phyloP scores from a whole-genome alignment of 2,329 filamentous ascomycete genomes.

The Periconia digitata region DNA sequence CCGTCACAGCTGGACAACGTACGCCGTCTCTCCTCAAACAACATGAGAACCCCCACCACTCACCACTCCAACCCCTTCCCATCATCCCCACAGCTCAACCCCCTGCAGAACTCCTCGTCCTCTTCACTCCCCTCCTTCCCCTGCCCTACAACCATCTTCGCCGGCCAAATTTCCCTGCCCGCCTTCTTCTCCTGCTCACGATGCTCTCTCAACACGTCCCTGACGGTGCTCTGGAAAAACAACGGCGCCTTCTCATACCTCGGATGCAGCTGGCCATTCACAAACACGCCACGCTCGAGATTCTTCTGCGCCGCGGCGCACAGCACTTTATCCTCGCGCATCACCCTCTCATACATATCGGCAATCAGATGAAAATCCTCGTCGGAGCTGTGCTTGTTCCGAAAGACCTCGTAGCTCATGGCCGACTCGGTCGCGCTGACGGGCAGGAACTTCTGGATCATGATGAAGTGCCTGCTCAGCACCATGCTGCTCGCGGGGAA shows the following conservation, averaged over 20 bases:
- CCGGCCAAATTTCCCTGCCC: slow-evolving; percentile 20
- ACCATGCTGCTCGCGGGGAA: slow-evolving; percentile 28
- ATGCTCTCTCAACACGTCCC: slow-evolving; percentile 46
- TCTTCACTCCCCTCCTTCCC: slow-evolving; percentile 47
- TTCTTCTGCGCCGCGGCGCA: slow-evolving; percentile 62
- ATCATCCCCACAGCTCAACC: slow-evolving; percentile 14
- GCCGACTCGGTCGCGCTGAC: slow-evolving; percentile 49
- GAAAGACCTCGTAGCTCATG: slow-evolving; percentile 64
- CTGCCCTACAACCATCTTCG: slow-evolving; percentile 44
- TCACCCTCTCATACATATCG: slow-evolving; percentile 63
- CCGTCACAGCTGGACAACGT: no score
- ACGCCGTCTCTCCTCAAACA: no score
- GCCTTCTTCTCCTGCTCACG: slow-evolving; percentile 18
- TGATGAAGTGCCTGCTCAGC: slow-evolving; percentile 55
- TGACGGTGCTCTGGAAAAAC: slow-evolving; percentile 56
- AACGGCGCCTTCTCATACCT: slow-evolving; percentile 59
- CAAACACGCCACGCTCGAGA: slow-evolving; percentile 60
- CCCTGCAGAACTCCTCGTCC: slow-evolving; percentile 50
- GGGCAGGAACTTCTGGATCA: slow-evolving; percentile 63
- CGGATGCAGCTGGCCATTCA: slow-evolving; percentile 63
- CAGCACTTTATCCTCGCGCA: slow-evolving; percentile 65
- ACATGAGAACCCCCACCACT: no score
- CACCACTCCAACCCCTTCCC: slow-evolving; percentile 25
- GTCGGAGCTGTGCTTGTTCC: slow-evolving; percentile 59
- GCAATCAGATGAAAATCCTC: slow-evolving; percentile 59